A percentile compares a stretch with the other conserved stretches of the same genome.
Evolutionary conservation across 441 rosid species (phyloP).

Genomic region (Raphanus hybrid): DNA sequence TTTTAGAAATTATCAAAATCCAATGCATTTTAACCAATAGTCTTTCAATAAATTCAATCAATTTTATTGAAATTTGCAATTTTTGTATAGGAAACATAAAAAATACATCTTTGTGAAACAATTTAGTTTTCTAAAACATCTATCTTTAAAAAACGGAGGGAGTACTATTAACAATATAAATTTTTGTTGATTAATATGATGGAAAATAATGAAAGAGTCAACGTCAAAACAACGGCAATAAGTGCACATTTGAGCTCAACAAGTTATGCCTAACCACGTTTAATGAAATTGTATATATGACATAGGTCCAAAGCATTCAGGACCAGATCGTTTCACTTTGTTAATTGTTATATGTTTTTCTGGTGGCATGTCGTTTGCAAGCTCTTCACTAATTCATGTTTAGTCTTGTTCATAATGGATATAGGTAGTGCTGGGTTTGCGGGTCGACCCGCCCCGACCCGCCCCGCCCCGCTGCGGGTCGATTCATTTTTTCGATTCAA

Average conservation of each 20-base stretch:
- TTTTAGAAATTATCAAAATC: no score
- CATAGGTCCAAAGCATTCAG: constrained; percentile 39
- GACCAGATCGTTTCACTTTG: constrained; percentile 34
- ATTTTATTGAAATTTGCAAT: no score
- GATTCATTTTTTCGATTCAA: no score
- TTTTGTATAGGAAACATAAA: no score
- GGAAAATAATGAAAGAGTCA: constrained; percentile 26
- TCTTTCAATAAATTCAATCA: no score
- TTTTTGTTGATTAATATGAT: not conserved
- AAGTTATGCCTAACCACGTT: constrained; percentile 40
- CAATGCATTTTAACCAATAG: no score
- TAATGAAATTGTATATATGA: constrained; percentile 15
- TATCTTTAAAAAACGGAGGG: no score
- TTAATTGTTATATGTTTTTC: constrained; percentile 2
- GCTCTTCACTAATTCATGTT: constrained; percentile 21
- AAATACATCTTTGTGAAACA: no score
- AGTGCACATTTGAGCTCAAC: constrained; percentile 36
- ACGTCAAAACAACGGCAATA: constrained; percentile 21
- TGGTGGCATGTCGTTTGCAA: constrained; percentile 34
- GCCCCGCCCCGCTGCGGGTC: no score
- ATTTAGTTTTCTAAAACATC: no score
- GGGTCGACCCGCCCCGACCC: no score
- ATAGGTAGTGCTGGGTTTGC: not conserved
- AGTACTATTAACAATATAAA: not conserved
- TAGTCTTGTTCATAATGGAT: not conserved